These are phyloP conservation scores for Saksenaea vasiformis DNA, from an alignment of 371 early-diverging fungal species.

Conservation along the genomic window DNA sequence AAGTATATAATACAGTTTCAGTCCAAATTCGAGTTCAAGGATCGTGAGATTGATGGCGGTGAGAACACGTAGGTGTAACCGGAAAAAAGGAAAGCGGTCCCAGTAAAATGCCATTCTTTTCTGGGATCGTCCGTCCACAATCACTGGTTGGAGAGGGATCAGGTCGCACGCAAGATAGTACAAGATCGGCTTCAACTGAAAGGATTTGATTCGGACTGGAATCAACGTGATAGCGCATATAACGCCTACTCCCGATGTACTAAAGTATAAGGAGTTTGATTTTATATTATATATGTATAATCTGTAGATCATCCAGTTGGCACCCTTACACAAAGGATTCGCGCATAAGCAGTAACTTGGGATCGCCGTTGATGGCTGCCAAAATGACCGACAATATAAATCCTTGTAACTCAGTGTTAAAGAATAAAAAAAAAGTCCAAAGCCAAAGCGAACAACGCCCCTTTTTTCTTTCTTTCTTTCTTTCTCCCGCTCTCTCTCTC, in stretches of 20 bases:
- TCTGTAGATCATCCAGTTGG: neutral
- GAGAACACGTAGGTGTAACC: conserved; percentile 35
- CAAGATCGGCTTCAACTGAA: conserved; percentile 41
- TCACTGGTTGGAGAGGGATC: conserved; percentile 30
- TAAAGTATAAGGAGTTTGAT: conserved; percentile 7
- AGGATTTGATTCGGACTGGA: conserved; percentile 32
- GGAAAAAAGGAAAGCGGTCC: conserved; percentile 27
- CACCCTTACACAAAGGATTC: conserved; percentile 49
- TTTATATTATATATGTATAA: neutral
- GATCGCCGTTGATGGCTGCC: conserved; percentile 46
- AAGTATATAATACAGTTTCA: conserved; percentile 44
- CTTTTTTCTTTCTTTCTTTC: too few relatives aligned
- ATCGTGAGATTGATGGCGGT: conserved; percentile 37
- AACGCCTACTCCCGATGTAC: conserved; percentile 37
- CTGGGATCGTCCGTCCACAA: conserved; percentile 20
- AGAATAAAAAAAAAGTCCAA: neutral
- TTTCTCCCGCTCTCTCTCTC: too few relatives aligned
- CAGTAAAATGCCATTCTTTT: conserved; percentile 38
- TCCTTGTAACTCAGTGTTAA: conserved; percentile 22
- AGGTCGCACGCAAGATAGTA: conserved; percentile 43
- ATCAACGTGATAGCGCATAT: conserved; percentile 35
- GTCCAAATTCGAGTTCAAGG: conserved; percentile 42
- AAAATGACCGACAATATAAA: conserved; percentile 49
- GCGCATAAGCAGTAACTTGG: conserved; percentile 47
- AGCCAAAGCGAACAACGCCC: neutral